phyloP scores from a whole-genome alignment of 1,284 basidiomycete genomes.

The Naganishia sp. region DNA sequence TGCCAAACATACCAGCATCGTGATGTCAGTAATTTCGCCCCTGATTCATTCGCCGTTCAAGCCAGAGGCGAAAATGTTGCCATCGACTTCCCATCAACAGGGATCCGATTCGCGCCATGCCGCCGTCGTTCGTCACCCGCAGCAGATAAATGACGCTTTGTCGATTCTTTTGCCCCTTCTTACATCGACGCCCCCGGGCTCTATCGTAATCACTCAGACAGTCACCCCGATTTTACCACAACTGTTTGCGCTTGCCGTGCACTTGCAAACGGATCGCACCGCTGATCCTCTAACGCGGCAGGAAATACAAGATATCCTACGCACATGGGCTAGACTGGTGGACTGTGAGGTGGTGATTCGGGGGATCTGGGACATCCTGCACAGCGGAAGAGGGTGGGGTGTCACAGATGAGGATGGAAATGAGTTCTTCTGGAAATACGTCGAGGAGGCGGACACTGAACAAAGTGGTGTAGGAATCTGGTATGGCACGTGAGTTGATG shows the following conservation, averaged over 20 bases:
- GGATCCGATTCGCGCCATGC: slow-evolving; percentile 13
- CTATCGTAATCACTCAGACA: slow-evolving; percentile 64
- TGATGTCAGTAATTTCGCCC: slow-evolving; percentile 31
- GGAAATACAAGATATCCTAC: slow-evolving; percentile 50
- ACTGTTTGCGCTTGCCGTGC: slow-evolving; percentile 65
- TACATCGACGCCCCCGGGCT: slow-evolving; percentile 74
- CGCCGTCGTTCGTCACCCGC: slow-evolving; percentile 13
- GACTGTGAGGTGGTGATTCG: slow-evolving; percentile 59
- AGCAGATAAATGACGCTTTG: slow-evolving; percentile 13
- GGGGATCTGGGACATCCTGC: slow-evolving; percentile 65
- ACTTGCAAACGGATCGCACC: slow-evolving; percentile 58
- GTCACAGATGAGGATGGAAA: slow-evolving; percentile 34
- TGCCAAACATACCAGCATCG: slow-evolving; percentile 31
- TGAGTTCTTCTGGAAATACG: slow-evolving; percentile 41
- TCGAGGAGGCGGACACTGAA: slow-evolving; percentile 29
- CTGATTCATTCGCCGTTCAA: slow-evolving; percentile 25
- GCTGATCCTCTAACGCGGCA: slow-evolving; percentile 59
- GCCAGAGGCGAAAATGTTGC: slow-evolving; percentile 2
- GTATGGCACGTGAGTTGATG: slow-evolving; percentile 42
- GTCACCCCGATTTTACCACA: slow-evolving; percentile 68
- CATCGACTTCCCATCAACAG: slow-evolving; percentile 5
- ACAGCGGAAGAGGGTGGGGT: slow-evolving; percentile 57
- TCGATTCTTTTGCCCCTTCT: slow-evolving; percentile 58
- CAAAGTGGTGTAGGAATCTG: slow-evolving; percentile 34
- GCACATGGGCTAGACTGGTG: slow-evolving; percentile 72